Conservation (phyloP, 2,329 filamentous ascomycete species). For the Colletotrichum aenigma region DNA sequence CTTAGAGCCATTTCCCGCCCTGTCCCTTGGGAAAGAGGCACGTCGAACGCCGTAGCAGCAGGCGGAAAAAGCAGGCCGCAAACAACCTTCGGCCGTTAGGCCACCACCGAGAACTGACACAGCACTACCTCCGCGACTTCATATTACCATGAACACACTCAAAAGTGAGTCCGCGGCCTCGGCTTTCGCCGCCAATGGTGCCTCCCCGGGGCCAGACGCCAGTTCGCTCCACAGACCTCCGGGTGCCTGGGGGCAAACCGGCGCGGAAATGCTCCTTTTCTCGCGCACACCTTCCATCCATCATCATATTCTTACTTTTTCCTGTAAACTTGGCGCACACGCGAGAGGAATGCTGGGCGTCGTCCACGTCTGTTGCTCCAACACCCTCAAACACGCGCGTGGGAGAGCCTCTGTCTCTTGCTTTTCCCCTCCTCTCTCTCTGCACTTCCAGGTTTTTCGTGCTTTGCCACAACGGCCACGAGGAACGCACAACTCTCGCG, state of each 20-base stretch:
- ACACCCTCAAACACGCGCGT: neutral
- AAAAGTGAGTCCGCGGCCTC: neutral
- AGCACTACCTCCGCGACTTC: neutral
- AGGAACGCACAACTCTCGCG: slow-evolving; percentile 15
- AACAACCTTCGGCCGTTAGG: slow-evolving; percentile 3
- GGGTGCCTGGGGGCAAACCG: neutral
- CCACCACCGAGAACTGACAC: neutral
- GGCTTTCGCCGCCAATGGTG: neutral
- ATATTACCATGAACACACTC: neutral
- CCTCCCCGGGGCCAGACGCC: neutral
- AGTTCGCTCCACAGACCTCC: neutral
- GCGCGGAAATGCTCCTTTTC: neutral
- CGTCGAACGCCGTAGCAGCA: neutral
- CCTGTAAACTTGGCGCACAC: neutral
- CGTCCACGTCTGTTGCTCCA: neutral
- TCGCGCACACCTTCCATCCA: neutral
- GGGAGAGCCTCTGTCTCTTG: neutral
- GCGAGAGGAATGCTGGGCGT: neutral
- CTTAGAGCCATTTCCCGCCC: neutral
- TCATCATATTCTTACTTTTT: neutral
- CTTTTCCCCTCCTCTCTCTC: neutral
- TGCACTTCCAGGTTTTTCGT: neutral
- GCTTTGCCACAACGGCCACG: slow-evolving; percentile 4
- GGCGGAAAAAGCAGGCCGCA: neutral
- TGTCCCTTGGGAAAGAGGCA: neutral